These are phyloP conservation scores for Murraya koenigii DNA, from an alignment of 345 rosid genomes.

Conservation along the genomic window DNA sequence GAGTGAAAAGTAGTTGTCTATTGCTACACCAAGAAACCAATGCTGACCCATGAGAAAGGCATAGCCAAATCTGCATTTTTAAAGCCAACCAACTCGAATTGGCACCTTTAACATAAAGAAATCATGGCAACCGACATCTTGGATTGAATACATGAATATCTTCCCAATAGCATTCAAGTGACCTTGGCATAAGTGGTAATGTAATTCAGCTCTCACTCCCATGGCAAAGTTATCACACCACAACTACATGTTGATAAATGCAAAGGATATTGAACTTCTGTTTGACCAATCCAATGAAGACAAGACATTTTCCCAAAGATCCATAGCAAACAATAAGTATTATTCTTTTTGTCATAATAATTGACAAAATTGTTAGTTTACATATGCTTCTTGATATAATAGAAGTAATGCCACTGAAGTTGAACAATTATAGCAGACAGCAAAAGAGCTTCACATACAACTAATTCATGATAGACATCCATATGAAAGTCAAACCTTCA, in stretches of 20 bases:
- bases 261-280: constrained; percentile 3
- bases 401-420: not conserved
- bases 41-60: constrained; percentile 81
- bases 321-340: not conserved
- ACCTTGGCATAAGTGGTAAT: constrained; percentile 28
- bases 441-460: not conserved
- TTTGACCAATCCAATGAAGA: not conserved
- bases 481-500: not conserved
- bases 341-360: not conserved
- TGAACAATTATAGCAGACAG: not conserved
- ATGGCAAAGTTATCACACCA: constrained; percentile 16
- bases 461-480: not conserved
- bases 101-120: constrained; percentile 79
- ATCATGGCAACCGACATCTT: constrained; percentile 80
- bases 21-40: constrained; percentile 98
- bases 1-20: constrained; percentile 69
- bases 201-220: constrained; percentile 33
- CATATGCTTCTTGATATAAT: not conserved
- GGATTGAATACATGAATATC: constrained; percentile 53
- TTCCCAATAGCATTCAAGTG: constrained; percentile 46
- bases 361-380: not conserved
- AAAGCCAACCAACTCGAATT: constrained; percentile 96
- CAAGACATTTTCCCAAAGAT: constrained; percentile 2
- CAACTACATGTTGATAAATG: constrained; percentile 19
- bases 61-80: constrained; percentile 96